phyloP scores from a whole-genome alignment of 2,329 filamentous ascomycete species.

The Uncinocarpus reesii region DNA sequence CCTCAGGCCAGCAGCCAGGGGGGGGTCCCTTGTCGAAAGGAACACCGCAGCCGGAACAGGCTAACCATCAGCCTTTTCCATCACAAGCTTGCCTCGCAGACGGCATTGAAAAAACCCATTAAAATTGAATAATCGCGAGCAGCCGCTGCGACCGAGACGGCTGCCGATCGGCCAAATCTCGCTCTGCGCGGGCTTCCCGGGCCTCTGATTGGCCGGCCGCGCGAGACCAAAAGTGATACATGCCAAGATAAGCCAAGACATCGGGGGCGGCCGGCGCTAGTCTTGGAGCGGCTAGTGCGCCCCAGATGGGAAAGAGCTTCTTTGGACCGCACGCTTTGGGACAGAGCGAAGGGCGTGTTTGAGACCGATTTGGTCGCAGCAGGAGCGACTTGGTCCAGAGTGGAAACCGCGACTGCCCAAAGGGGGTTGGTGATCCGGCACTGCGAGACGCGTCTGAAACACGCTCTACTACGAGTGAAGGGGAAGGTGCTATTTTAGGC shows the following conservation, averaged over 20 bases:
- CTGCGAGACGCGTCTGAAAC: too few relatives aligned
- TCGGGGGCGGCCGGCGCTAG: constrained; percentile 3
- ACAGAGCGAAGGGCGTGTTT: background rate
- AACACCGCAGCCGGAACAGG: background rate
- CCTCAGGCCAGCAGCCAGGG: background rate
- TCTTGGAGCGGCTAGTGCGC: background rate
- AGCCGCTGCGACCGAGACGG: background rate
- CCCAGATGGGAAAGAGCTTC: background rate
- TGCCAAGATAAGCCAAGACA: constrained; percentile 8
- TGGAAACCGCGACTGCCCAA: too few relatives aligned
- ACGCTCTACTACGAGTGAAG: too few relatives aligned
- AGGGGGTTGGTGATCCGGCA: too few relatives aligned
- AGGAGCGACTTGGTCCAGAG: too few relatives aligned
- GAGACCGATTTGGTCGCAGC: background rate
- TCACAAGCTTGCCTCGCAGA: background rate
- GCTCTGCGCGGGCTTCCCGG: background rate
- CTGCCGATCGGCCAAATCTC: background rate
- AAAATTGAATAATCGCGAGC: constrained; percentile 1
- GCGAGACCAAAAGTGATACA: constrained; percentile 2
- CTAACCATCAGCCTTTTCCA: background rate
- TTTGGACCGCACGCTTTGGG: constrained; percentile 2
- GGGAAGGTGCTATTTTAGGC: too few relatives aligned
- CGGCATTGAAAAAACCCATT: constrained; percentile 4
- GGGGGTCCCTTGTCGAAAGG: background rate
- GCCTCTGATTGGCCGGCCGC: too few relatives aligned